Base-by-base conservation (phyloP, 805 yeast genomes). In the Starmerella powellii region DNA sequence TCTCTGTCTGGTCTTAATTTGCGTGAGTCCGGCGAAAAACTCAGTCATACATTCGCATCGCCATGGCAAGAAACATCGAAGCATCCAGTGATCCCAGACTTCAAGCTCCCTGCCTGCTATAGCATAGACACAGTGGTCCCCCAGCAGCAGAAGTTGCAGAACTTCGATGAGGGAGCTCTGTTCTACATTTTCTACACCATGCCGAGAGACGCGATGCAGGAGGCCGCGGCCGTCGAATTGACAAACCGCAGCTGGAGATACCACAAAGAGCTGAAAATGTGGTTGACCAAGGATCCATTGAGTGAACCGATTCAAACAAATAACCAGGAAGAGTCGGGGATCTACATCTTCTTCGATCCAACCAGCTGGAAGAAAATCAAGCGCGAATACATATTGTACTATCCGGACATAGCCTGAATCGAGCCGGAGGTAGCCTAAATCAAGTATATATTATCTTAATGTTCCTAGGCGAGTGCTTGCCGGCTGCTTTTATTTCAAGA, bases 1-100 rank as follows among this genome's bases (percentile, higher is more conserved):
- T 73, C 71, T 43, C 71, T 75, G 54, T 58, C 78, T 27, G 91
- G 88, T 1, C 62, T 81, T 32, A 78, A 79, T 51, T 61, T 82
- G 50, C 35, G 37, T 4, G 57, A 65, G 2, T 59, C 62, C 20
- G 66, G 64, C 31, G 62, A 58, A 17, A 67, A 71, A 42, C 60
- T 82, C 27, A 68, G 82, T 23, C 66, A 71, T 49, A 74, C 78
- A 6, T 76, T 88, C 56, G 79, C 93, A 19, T 81, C 94, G 2
- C 98, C 98, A 11, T 88, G 98, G 97, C 71, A 81, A 31, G 97
- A 91, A 57, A 82, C 95, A 1, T 75, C 91, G 8, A 71, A 93
- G 54, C 78, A 87, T 41, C 87, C 82, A 50, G 95, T 88, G 15
- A 94, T 85, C 53, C 98, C 98, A 3, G 70, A 72, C 44, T 87